phyloP scores from a whole-genome alignment of 1,284 basidiomycete genomes.

The Marasmius sp. region DNA sequence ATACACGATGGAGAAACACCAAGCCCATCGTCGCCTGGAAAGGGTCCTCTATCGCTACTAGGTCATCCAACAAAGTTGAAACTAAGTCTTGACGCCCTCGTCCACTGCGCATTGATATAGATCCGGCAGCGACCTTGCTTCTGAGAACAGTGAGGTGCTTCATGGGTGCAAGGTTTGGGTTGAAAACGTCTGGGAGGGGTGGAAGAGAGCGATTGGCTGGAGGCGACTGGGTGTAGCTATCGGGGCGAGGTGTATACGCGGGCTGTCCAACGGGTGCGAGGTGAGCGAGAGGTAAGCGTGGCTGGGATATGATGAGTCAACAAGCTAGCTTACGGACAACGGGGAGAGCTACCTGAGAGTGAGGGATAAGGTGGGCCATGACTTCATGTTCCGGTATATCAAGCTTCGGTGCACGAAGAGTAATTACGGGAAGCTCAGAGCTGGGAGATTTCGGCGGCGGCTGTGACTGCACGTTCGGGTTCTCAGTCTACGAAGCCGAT shows the following conservation, averaged over 20 bases:
- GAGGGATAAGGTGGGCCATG: too few species aligned
- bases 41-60: constrained; percentile 31
- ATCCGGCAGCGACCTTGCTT: constrained; percentile 18
- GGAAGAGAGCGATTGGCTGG: not conserved
- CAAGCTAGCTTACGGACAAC: too few species aligned
- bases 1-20: constrained; percentile 31
- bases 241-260: not conserved
- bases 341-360: too few species aligned
- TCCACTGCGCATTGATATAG: constrained; percentile 20
- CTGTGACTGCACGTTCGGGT: too few species aligned
- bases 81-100: constrained; percentile 19
- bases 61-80: constrained; percentile 29
- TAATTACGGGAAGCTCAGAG: too few species aligned
- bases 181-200: constrained; percentile 11
- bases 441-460: too few species aligned
- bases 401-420: too few species aligned
- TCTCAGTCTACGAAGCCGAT: too few species aligned
- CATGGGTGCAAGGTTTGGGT: constrained; percentile 28
- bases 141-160: constrained; percentile 30
- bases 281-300: too few species aligned
- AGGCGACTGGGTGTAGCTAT: not conserved
- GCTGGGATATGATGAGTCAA: too few species aligned
- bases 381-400: too few species aligned
- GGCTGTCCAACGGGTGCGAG: too few species aligned
- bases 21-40: constrained; percentile 47